Conservation (phyloP, 1,284 basidiomycete genomes). For the Ustilago hordei region DNA sequence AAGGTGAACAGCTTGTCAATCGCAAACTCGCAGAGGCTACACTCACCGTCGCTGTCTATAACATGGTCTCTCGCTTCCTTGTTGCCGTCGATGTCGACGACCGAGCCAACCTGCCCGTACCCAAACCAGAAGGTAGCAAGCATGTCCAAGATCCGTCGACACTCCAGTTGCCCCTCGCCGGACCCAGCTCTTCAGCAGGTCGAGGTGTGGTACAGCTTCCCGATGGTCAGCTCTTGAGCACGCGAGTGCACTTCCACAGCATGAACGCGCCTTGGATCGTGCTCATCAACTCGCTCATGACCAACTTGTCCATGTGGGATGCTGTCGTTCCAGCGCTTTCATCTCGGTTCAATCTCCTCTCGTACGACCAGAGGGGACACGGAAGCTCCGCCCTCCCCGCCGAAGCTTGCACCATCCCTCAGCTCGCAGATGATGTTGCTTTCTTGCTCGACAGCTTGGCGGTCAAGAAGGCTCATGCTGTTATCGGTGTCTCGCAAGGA, state of each 20-base stretch:
- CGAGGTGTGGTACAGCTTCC: conserved; percentile 54
- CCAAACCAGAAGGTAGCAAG: conserved; percentile 61
- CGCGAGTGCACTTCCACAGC: conserved; percentile 58
- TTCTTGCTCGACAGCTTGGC: conserved; percentile 67
- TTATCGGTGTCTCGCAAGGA: conserved; percentile 72
- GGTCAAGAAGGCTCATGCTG: conserved; percentile 62
- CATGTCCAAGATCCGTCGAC: conserved; percentile 36
- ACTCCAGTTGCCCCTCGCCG: conserved; percentile 16
- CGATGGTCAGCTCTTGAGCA: conserved; percentile 54
- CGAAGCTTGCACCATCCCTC: conserved; percentile 67
- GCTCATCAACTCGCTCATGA: conserved; percentile 71
- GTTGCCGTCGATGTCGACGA: conserved; percentile 71
- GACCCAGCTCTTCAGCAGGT: conserved; percentile 48
- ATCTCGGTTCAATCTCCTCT: conserved; percentile 70
- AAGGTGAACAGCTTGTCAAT: conserved; percentile 47
- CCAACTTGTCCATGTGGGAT: conserved; percentile 71
- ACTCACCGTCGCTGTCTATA: conserved; percentile 70
- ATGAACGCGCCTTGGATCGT: conserved; percentile 68
- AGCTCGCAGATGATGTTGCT: conserved; percentile 70
- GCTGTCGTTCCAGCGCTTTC: conserved; percentile 67
- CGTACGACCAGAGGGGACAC: conserved; percentile 71
- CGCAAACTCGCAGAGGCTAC: conserved; percentile 70
- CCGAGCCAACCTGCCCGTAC: conserved; percentile 64
- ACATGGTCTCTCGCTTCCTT: conserved; percentile 72
- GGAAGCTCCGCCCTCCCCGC: conserved; percentile 68